phyloP scores from a whole-genome alignment of 768 basidiomycete species.

The Russula olivacea region DNA sequence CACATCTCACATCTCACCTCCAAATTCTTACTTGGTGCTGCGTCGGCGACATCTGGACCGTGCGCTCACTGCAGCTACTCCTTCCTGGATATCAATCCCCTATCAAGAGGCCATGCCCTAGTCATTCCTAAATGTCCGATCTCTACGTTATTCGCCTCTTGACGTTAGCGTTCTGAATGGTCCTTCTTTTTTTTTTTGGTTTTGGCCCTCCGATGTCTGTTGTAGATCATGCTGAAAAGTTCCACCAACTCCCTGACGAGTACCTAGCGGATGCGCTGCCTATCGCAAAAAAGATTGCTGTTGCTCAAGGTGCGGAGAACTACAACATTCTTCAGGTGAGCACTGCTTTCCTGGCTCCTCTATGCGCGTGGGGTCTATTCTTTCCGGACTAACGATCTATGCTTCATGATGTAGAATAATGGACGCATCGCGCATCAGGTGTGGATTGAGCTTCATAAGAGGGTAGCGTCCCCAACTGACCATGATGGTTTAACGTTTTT shows the following conservation, averaged over 20 bases:
- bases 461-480: neutral
- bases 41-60: neutral
- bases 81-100: conserved; percentile 89
- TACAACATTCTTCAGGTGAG: conserved; percentile 80
- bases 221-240: conserved; percentile 76
- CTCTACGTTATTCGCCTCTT: neutral
- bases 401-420: conserved; percentile 53
- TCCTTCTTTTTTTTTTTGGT: neutral
- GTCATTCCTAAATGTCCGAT: conserved; percentile 85
- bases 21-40: neutral
- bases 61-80: conserved; percentile 47
- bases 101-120: conserved; percentile 86
- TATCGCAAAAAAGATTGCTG: conserved; percentile 81
- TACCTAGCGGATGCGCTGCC: conserved; percentile 71
- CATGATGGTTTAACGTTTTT: neutral
- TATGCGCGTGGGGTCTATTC: neutral
- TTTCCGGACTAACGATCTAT: neutral
- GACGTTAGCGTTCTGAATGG: neutral
- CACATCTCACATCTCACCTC: neutral
- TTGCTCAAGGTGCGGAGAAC: conserved; percentile 65
- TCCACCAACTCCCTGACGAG: conserved; percentile 86
- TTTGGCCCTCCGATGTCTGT: too few relatives aligned
- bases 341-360: neutral
- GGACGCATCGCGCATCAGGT: conserved; percentile 50
- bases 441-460: neutral